Evolutionary conservation across 2,329 filamentous ascomycete genomes (phyloP), one percentile per base, ranked within the genome.

Genomic region (Boeremia lycopersici): DNA sequence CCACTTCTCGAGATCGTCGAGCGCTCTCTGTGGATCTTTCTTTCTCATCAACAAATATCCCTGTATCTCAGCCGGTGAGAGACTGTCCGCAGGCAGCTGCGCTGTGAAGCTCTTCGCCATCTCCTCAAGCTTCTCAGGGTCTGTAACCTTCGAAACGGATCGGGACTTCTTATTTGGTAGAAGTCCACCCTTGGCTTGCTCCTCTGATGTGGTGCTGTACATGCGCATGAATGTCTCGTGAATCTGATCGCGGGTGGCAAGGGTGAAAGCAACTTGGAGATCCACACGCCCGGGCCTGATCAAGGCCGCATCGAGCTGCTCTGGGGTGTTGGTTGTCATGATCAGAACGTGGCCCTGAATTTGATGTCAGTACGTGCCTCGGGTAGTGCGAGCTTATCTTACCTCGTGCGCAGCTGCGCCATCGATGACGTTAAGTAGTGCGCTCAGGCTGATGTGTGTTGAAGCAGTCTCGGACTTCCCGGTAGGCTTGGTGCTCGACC

Each of bases 391-490:
- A n/a, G 26, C 8, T 26, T 7, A 13, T 10, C 43, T 28, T 45
- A 36, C 43, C 33, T 93, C 90, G 64, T 90, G 89, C 2, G 87
- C 89, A 1, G 88, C 89, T 1, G 92, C 89, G 48, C 91, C 89
- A 66, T 96, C 90, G 36, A 95, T 91, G 53, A 89, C 88, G 73
- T 96, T 95, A 42, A 96, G 82, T 1, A 96, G 81, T 0, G 89
- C 90, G 0, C 89, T 90, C 2, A 95, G 81, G 0, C 89, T 90
- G 41, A 95, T 90, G 13, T 40, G 31, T n/a, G 39, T 34, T 4
- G 33, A 31, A 31, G 48, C 12, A 13, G 11, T 44, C 17, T 50
- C 40, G 8, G 25, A 23, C 17, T 50, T 50, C 10, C 17, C 30
- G 6, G 26, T 2, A 3, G 33, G 7, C 19, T 50, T 50, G 6